Percentiles rank a stretch among this genome's conserved stretches.
Evolutionary conservation across 2,329 filamentous ascomycete species (phyloP).

Genomic region (Pyrenochaeta sp.): DNA sequence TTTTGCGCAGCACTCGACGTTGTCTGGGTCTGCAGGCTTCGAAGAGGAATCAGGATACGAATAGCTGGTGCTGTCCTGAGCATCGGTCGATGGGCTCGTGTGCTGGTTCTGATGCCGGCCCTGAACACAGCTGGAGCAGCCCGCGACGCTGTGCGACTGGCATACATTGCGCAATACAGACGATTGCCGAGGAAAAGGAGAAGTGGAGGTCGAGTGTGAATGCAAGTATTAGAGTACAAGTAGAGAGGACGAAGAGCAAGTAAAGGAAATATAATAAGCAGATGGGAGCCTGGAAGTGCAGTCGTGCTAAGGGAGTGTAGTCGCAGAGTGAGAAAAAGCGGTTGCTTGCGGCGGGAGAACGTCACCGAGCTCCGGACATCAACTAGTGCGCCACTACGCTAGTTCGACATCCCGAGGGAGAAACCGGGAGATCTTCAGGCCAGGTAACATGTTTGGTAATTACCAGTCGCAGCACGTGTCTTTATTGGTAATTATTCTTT

Average conservation of each 20-base stretch:
- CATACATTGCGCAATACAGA: slow-evolving; percentile 54
- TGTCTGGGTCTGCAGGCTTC: slow-evolving; percentile 65
- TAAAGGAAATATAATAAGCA: slow-evolving; percentile 12
- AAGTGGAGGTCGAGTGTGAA: too few species aligned
- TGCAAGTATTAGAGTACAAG: slow-evolving; percentile 10
- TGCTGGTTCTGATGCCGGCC: slow-evolving; percentile 52
- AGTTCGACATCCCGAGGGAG: too few species aligned
- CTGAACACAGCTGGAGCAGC: slow-evolving; percentile 57
- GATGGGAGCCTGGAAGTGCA: slow-evolving; percentile 10
- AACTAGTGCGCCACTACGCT: too few species aligned
- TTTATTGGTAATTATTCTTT: too few species aligned
- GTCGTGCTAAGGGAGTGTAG: slow-evolving; percentile 17
- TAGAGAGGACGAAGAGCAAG: slow-evolving; percentile 11
- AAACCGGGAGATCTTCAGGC: too few species aligned
- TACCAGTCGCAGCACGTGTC: too few species aligned
- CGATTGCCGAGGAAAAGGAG: slow-evolving; percentile 17
- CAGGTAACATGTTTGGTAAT: too few species aligned
- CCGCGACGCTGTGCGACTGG: slow-evolving; percentile 53
- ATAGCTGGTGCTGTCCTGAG: slow-evolving; percentile 63
- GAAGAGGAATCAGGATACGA: slow-evolving; percentile 63
- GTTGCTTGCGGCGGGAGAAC: too few species aligned
- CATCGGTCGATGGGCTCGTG: slow-evolving; percentile 51
- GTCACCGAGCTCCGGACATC: too few species aligned
- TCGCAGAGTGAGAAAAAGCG: slow-evolving; percentile 24
- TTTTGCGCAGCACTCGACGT: slow-evolving; percentile 57